Base-by-base conservation (phyloP, 225 moss, liverwort and hornwort genomes). In the Bryum argenteum region DNA sequence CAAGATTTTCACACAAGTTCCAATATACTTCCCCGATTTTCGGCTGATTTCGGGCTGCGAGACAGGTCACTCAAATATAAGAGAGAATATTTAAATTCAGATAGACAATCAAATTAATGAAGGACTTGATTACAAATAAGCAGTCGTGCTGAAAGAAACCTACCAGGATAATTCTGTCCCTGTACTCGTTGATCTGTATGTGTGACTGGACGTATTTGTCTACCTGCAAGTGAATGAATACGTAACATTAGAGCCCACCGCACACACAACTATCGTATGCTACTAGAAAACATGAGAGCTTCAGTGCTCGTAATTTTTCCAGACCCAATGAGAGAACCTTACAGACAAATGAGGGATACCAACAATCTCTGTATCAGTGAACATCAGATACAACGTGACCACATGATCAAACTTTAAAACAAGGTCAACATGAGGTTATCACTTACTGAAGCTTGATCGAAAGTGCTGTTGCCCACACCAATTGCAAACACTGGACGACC, bases 171-270 rank as follows among this genome's bases (percentile, higher is more conserved):
- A 91, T 78, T 52, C 87, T 83, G 78, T 98, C 94, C 59, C 98
- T 92, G 70, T 90, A 94, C 68, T 94, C 98, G 57, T 98, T 98
- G 68, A 98, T 91, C 83, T 98, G 98, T 73, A 98, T 91, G 26
- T 98, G 98, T 52, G 94, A 90, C 69, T 98, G 98, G 22, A 98
- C 92, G 71, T 89, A 98, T 54, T 92, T 94, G 80, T 91, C 98
- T 58, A 87, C 75, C 97, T 98, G 97, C 81, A 90, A 61, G 69
- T 6, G 18, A 44, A 47, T 14, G 8, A 2, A 69, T 59, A 52
- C 22, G 11, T 47, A 38, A 37, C 11, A 23, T 45, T 67, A 48
- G 33, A 33, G 9, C 45, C 45, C 19, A 47, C 11, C 2, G 21
- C 11, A n/a, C 22, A 61, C 56, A 63, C 10, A 24, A 21, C 56